A percentile compares a stretch with the other conserved stretches of the same genome.
These are phyloP conservation scores for Luffa acutangula DNA, from an alignment of 306 rosid genomes.

Conservation along the genomic window DNA sequence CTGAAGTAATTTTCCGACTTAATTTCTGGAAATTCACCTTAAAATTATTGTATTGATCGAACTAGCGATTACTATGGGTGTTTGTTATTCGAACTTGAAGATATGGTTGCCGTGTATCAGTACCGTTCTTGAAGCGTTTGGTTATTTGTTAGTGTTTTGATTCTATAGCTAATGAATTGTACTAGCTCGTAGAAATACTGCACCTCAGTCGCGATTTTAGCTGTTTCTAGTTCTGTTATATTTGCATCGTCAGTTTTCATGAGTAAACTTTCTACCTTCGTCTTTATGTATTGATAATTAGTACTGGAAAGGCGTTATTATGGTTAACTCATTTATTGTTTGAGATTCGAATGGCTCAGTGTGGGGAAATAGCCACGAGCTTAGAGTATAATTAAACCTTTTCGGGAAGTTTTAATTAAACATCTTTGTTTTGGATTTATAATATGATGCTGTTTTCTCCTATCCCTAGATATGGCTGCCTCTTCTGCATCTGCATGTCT, in stretches of 20 bases:
- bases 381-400: neutral
- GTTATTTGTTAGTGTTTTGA: neutral
- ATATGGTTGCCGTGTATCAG: neutral
- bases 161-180: neutral
- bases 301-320: neutral
- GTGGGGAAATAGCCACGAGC: neutral
- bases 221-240: neutral
- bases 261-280: neutral
- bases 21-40: neutral
- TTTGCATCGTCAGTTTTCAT: neutral
- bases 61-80: neutral
- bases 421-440: neutral
- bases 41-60: neutral
- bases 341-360: neutral
- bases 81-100: neutral
- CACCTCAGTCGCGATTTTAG: neutral
- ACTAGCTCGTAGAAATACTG: neutral
- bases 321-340: neutral
- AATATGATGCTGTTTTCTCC: neutral
- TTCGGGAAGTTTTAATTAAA: neutral
- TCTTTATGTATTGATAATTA: neutral
- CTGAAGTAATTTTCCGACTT: neutral
- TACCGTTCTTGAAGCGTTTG: neutral
- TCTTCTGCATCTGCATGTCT: constrained; percentile 72
- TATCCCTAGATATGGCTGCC: constrained; percentile 51